Evolutionary conservation across 1,284 basidiomycete species (phyloP).

Genomic region (Chondrostereum purpureum): DNA sequence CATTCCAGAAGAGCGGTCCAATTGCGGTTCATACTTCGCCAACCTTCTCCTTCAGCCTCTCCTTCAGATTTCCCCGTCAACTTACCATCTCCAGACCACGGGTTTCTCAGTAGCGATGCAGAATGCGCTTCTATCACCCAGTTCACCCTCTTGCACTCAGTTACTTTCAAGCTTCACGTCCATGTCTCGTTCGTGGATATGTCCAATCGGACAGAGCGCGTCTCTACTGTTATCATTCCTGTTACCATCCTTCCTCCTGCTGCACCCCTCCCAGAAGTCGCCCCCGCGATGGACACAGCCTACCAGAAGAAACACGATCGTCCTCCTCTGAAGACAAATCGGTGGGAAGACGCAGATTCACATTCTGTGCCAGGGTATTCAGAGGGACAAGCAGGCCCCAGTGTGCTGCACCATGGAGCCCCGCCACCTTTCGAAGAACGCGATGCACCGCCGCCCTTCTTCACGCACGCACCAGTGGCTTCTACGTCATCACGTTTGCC

Average conservation of each 20-base stretch:
- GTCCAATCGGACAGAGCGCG: conserved; percentile 54
- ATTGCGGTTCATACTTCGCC: conserved; percentile 67
- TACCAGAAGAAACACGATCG: conserved; percentile 82
- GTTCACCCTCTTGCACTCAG: conserved; percentile 61
- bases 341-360: conserved; percentile 57
- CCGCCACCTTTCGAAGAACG: conserved; percentile 79
- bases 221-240: conserved; percentile 57
- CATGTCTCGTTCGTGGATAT: conserved; percentile 68
- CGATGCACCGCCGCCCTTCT: conserved; percentile 74
- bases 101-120: conserved; percentile 44
- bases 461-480: conserved; percentile 43
- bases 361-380: conserved; percentile 54
- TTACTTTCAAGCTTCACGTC: conserved; percentile 61
- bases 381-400: conserved; percentile 66
- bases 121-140: conserved; percentile 73
- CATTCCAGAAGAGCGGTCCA: conserved; percentile 62
- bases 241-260: conserved; percentile 63
- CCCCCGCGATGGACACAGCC: conserved; percentile 58
- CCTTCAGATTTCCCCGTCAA: conserved; percentile 39
- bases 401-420: conserved; percentile 49
- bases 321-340: conserved; percentile 62
- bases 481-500: conserved; percentile 59
- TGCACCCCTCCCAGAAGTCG: conserved; percentile 69
- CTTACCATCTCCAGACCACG: conserved; percentile 35
- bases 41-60: conserved; percentile 43